A percentile compares a stretch with the other conserved stretches of the same genome.
Evolutionary conservation across 2,329 filamentous ascomycete species (phyloP).

Genomic region (Alternaria solani): DNA sequence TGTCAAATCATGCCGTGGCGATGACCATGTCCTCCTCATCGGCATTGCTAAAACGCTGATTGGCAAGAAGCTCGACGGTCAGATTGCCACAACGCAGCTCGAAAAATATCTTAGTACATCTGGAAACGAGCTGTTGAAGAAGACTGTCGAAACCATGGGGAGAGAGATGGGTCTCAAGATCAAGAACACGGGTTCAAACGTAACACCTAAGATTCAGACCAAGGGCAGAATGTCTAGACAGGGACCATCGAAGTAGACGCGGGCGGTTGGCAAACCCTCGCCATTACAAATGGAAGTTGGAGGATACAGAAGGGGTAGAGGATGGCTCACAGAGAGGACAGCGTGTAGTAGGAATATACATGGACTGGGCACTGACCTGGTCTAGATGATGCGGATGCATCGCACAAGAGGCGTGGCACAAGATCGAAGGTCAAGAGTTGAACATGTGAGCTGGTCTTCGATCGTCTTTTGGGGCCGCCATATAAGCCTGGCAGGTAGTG

Average conservation of each 20-base stretch:
- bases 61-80: not conserved
- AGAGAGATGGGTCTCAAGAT: not conserved
- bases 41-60: not conserved
- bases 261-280: not conserved
- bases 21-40: not conserved
- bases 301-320: not conserved
- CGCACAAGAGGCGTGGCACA: not conserved
- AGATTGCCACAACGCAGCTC: not conserved
- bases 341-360: not conserved
- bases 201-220: no score
- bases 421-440: not conserved
- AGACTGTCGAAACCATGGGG: not conserved
- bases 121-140: conserved; percentile 1
- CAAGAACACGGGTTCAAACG: not conserved
- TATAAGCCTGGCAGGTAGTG: not conserved
- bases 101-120: not conserved
- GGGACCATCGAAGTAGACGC: not conserved
- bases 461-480: not conserved
- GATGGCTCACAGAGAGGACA: not conserved
- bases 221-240: not conserved
- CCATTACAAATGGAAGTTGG: not conserved
- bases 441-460: not conserved
- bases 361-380: not conserved
- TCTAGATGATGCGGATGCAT: not conserved
- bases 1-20: conserved; percentile 7